Evolutionary conservation across 2,329 filamentous ascomycete species (phyloP), one percentile per base, ranked within the genome.

Genomic region (Fusarium duplospermum): DNA sequence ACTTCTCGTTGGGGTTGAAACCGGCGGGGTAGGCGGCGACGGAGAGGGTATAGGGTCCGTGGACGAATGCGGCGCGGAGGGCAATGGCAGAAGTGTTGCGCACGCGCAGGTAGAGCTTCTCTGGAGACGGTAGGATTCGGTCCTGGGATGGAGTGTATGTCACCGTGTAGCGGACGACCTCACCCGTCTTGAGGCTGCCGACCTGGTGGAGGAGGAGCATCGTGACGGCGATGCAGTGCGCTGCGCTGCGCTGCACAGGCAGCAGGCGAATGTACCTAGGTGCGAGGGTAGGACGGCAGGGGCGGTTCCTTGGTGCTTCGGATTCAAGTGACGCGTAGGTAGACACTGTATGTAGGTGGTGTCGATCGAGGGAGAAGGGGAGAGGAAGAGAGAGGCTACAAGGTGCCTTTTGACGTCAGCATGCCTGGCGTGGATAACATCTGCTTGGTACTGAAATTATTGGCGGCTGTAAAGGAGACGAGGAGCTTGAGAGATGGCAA

Each of bases 201-300:
- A 93, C 89, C 85, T 98, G 96, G 84, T 98, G 94, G 70, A 98
- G 86, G 81, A 98, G 91, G 74, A 98, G 88, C 96, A 98, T 98
- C 35, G 80, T 71, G 52, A 69, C 56, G 56, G 6, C 22, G 56
- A 5, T 20, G 22, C n/a, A n/a, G n/a, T n/a, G n/a, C 56, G 35
- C 27, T 20, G 56, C 66, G 66, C 69, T 54, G 61, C 52, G 62
- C 66, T 50, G 59, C 66, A 63, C 52, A 62, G 45, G 66, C 58
- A 31, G 58, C 64, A 67, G 47, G 67, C 57, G 57, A 60, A 62
- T 64, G 60, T 63, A 64, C 61, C 57, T 24, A 52, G 50, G 29
- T 60, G 58, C 18, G 58, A 40, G 64, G 35, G 31, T 62, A n/a
- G 58, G 56, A 57, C 57, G 57, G 61, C 22, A 22, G 42, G 56